phyloP scores from a whole-genome alignment of 73 alveolate species.

The Stentor roeselii region DNA sequence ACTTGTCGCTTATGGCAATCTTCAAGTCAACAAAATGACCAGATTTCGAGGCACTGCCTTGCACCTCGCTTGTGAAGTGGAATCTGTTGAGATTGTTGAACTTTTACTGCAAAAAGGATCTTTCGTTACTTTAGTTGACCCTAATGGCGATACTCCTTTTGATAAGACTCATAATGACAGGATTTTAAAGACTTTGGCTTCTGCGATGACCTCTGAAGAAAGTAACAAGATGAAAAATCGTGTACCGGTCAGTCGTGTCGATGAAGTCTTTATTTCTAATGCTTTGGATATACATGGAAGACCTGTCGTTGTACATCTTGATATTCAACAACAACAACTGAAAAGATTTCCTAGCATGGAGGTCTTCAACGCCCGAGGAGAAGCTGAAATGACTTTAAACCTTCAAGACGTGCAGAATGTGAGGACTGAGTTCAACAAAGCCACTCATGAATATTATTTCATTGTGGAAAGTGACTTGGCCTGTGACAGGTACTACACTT shows the following conservation, averaged over 20 bases:
- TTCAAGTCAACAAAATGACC: slow-evolving; percentile 11
- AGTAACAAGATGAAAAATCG: neutral
- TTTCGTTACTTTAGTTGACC: neutral
- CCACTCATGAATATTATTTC: neutral
- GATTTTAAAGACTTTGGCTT: neutral
- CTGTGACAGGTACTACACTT: neutral
- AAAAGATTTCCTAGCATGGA: neutral
- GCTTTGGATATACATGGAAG: neutral
- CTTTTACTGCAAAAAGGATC: neutral
- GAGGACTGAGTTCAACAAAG: neutral
- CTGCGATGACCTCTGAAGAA: neutral
- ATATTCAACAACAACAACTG: neutral
- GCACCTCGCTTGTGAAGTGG: slow-evolving; percentile 9
- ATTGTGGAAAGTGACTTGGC: neutral
- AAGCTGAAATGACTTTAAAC: neutral
- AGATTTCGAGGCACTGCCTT: neutral
- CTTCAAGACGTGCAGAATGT: slow-evolving; percentile 10
- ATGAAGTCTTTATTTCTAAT: neutral
- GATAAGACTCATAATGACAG: neutral
- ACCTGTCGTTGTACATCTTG: slow-evolving; percentile 4
- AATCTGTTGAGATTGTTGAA: neutral
- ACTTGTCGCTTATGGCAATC: neutral
- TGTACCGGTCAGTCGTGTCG: neutral
- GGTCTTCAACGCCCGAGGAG: neutral
- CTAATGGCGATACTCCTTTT: neutral